A percentile compares a stretch with the other conserved stretches of the same genome.
Evolutionary conservation across 129 eudicot genomes (phyloP).

Genomic region (sunflower (Helianthus annuus)): HanXRQr2.0-SUNRISE NC_035437.2:76035050-76035549

Average conservation of each 20-base stretch:
- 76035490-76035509: conserved; percentile 34
- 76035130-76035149: conserved; percentile 28
- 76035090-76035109: conserved; percentile 26
- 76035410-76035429: not conserved
- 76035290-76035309: conserved; percentile 23
- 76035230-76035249: conserved; percentile 36
- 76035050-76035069: conserved; percentile 1
- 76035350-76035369: conserved; percentile 9
- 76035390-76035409: conserved; percentile 1
- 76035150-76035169: conserved; percentile 18
- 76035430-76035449: not conserved
- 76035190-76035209: conserved; percentile 20
- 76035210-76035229: conserved; percentile 17
- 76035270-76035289: conserved; percentile 26
- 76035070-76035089: conserved; percentile 34
- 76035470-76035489: not conserved
- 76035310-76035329: conserved; percentile 32
- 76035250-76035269: conserved; percentile 32
- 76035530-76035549: conserved; percentile 31
- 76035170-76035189: conserved; percentile 17
- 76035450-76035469: not conserved
- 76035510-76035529: conserved; percentile 20
- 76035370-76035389: not conserved
- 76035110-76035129: conserved; percentile 33
- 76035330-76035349: conserved; percentile 24